Conservation (phyloP, 208 protist species). For the Porcisia hertigi region DNA sequence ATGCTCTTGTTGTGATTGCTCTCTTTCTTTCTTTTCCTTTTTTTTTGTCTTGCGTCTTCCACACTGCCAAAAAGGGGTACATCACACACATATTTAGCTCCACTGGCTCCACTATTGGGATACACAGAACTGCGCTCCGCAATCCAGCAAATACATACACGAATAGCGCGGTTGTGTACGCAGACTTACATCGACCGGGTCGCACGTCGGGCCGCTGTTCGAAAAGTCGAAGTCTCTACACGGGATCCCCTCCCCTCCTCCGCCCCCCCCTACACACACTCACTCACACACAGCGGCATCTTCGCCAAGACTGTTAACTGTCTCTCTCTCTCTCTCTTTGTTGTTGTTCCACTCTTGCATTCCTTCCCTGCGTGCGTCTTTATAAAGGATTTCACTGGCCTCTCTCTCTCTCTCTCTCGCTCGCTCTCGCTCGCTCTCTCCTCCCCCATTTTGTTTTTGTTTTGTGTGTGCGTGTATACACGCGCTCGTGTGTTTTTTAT, state of each 20-base stretch:
- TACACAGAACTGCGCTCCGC: too few relatives aligned
- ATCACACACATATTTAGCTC: background rate
- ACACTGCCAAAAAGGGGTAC: too few relatives aligned
- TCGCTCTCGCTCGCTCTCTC: background rate
- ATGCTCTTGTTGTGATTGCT: background rate
- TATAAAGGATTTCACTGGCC: background rate
- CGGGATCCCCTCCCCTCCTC: background rate
- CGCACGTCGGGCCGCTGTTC: too few relatives aligned
- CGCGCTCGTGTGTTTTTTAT: too few relatives aligned
- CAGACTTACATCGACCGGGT: background rate
- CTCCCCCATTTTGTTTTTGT: too few relatives aligned
- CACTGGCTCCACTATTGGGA: too few relatives aligned
- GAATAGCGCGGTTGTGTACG: background rate
- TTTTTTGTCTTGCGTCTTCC: background rate
- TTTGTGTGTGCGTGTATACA: too few relatives aligned
- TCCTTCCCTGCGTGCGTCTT: background rate
- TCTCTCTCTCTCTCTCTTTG: background rate
- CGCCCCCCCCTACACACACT: slow-evolving; percentile 6
- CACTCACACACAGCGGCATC: background rate
- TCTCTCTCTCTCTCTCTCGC: background rate
- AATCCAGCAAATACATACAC: background rate
- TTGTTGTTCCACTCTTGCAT: background rate
- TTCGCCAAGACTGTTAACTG: background rate
- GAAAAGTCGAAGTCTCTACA: background rate
- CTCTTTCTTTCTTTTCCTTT: background rate